Evolutionary conservation across 495 filamentous ascomycete species (phyloP).

Genomic region (Penicillium ucsense): DNA sequence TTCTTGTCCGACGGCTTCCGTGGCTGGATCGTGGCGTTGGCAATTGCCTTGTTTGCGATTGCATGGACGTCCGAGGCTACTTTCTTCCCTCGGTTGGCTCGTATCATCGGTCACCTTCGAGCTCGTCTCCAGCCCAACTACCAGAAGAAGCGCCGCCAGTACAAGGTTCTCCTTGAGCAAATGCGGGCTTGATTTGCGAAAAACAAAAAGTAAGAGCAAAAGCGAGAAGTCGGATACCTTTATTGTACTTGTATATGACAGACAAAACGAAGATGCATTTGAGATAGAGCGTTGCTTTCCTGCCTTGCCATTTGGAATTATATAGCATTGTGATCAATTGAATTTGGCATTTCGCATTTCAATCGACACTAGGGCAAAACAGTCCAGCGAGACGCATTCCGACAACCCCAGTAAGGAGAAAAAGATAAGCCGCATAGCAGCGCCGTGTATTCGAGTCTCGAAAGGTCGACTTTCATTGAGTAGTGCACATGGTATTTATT

Average conservation of each 20-base stretch:
- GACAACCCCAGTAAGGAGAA: too few species aligned
- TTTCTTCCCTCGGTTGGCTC: conserved; percentile 62
- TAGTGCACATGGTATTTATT: background rate
- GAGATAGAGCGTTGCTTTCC: conserved; percentile 2
- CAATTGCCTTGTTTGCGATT: conserved; percentile 51
- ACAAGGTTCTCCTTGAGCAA: conserved; percentile 69
- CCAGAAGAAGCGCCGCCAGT: conserved; percentile 72
- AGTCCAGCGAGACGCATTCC: background rate
- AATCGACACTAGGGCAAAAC: conserved; percentile 22
- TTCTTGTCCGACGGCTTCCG: conserved; percentile 61
- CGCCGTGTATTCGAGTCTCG: too few species aligned
- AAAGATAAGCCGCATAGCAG: too few species aligned
- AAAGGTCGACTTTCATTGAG: too few species aligned
- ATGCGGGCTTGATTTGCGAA: conserved; percentile 42
- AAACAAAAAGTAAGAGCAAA: background rate
- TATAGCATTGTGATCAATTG: conserved; percentile 7
- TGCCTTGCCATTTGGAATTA: conserved; percentile 1
- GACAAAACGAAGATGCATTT: conserved; percentile 4
- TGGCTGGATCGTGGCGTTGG: conserved; percentile 57
- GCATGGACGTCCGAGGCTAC: conserved; percentile 63
- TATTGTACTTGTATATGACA: conserved; percentile 11
- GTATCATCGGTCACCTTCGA: conserved; percentile 50
- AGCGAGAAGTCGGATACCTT: too few species aligned
- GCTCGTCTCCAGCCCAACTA: conserved; percentile 42
- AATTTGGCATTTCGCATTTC: conserved; percentile 22